Conservation (phyloP, 371 early-diverging fungal species). For the Phascolomyces articulosus region DNA sequence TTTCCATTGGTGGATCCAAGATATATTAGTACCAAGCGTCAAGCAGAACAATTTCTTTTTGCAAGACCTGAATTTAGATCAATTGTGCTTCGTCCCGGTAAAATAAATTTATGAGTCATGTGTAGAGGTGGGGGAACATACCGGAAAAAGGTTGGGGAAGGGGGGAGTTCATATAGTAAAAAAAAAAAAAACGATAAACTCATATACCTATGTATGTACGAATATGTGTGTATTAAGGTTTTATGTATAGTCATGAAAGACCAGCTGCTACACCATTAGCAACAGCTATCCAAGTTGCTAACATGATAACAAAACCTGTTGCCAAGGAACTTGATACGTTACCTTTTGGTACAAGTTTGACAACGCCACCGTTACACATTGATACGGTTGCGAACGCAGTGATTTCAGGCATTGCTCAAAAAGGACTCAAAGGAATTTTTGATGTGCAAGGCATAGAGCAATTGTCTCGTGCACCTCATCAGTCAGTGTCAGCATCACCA, state of each 20-base stretch:
- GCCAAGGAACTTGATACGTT: slow-evolving; percentile 49
- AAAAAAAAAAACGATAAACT: too few species aligned
- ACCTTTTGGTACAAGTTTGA: slow-evolving; percentile 59
- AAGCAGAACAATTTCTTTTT: slow-evolving; percentile 66
- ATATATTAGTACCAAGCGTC: slow-evolving; percentile 78
- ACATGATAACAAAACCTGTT: slow-evolving; percentile 49
- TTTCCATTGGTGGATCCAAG: slow-evolving; percentile 73
- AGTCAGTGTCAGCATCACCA: too few species aligned
- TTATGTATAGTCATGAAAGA: slow-evolving; percentile 65
- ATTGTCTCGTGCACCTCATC: slow-evolving; percentile 17
- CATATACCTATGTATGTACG: too few species aligned
- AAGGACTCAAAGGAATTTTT: slow-evolving; percentile 46
- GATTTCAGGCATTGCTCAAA: slow-evolving; percentile 49
- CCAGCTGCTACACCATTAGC: slow-evolving; percentile 67
- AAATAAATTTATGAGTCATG: slow-evolving; percentile 4
- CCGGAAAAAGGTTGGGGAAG: too few species aligned
- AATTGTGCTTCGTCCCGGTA: slow-evolving; percentile 71
- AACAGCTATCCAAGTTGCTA: slow-evolving; percentile 51
- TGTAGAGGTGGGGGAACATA: not conserved
- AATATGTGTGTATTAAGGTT: too few species aligned
- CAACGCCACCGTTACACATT: slow-evolving; percentile 62
- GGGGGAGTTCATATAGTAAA: too few species aligned
- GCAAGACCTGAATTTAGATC: slow-evolving; percentile 56
- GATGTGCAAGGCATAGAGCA: slow-evolving; percentile 55
- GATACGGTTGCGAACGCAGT: slow-evolving; percentile 68